A percentile compares a stretch with the other conserved stretches of the same genome.
phyloP scores from a whole-genome alignment of 345 rosid species.

The Lumnitzera littorea region DNA sequence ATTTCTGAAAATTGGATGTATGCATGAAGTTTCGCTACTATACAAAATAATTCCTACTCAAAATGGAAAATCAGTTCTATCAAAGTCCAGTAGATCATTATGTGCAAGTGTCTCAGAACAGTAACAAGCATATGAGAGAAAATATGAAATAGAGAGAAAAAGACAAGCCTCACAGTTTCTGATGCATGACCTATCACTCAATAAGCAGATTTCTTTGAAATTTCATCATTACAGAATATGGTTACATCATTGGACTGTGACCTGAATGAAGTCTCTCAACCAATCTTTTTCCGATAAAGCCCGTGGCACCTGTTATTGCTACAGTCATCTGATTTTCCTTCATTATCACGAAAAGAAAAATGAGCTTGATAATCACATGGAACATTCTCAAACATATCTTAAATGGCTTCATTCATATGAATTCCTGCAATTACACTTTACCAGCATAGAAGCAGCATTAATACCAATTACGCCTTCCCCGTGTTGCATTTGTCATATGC shows the following conservation, averaged over 20 bases:
- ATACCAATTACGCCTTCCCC: too few relatives aligned
- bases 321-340: constrained; percentile 67
- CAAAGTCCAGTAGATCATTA: too few relatives aligned
- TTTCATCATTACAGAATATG: not conserved
- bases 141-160: too few relatives aligned
- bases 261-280: constrained; percentile 81
- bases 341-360: constrained; percentile 14
- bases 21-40: too few relatives aligned
- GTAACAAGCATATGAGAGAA: not conserved
- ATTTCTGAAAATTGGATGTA: too few relatives aligned
- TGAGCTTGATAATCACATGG: constrained; percentile 8
- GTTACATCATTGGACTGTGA: constrained; percentile 11
- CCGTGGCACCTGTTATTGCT: constrained; percentile 89
- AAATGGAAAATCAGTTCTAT: too few relatives aligned
- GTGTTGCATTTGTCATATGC: too few relatives aligned
- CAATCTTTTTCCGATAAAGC: constrained; percentile 78
- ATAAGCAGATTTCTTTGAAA: too few relatives aligned
- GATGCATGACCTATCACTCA: too few relatives aligned
- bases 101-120: not conserved
- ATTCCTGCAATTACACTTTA: not conserved
- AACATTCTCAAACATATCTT: not conserved
- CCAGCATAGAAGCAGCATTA: too few relatives aligned
- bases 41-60: too few relatives aligned
- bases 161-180: too few relatives aligned
- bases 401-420: not conserved